Conservation (phyloP, 192 early-diverging fungal species). For the Entophlyctis luteolus region DNA sequence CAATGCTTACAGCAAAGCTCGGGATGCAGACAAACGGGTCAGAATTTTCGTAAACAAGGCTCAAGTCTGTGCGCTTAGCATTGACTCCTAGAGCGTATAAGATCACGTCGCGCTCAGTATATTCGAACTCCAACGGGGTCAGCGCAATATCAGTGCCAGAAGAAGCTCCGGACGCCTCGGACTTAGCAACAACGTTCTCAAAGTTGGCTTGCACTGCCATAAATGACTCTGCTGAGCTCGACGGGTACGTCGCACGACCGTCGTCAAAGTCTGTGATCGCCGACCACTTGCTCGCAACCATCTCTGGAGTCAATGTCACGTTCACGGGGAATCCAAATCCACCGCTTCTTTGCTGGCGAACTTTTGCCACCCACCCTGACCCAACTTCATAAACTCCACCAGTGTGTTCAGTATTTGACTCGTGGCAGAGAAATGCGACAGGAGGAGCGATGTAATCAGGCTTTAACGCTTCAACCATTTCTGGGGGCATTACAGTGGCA, state of each 20-base stretch:
- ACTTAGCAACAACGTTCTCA: constrained; percentile 54
- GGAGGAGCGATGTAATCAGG: constrained; percentile 96
- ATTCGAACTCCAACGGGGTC: constrained; percentile 59
- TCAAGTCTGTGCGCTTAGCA: constrained; percentile 77
- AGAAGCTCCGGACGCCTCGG: not conserved
- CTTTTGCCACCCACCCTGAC: constrained; percentile 55
- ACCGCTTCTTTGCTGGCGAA: constrained; percentile 94
- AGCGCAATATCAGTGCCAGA: constrained; percentile 36
- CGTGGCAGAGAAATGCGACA: constrained; percentile 90
- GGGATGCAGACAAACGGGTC: constrained; percentile 84
- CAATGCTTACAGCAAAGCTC: constrained; percentile 86
- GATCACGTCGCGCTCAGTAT: constrained; percentile 85
- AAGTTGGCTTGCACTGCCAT: constrained; percentile 82
- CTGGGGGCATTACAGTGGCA: constrained; percentile 91
- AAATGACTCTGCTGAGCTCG: constrained; percentile 71
- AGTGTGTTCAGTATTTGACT: constrained; percentile 66
- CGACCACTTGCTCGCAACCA: constrained; percentile 71
- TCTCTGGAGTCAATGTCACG: constrained; percentile 77
- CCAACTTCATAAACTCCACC: constrained; percentile 64
- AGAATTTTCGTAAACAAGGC: constrained; percentile 87
- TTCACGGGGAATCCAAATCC: constrained; percentile 89
- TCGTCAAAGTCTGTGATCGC: constrained; percentile 91
- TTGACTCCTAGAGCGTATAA: constrained; percentile 95
- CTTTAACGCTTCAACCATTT: constrained; percentile 90
- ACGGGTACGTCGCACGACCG: constrained; percentile 87